phyloP scores from a whole-genome alignment of 495 filamentous ascomycete species.

The Tuber magnatum region DNA sequence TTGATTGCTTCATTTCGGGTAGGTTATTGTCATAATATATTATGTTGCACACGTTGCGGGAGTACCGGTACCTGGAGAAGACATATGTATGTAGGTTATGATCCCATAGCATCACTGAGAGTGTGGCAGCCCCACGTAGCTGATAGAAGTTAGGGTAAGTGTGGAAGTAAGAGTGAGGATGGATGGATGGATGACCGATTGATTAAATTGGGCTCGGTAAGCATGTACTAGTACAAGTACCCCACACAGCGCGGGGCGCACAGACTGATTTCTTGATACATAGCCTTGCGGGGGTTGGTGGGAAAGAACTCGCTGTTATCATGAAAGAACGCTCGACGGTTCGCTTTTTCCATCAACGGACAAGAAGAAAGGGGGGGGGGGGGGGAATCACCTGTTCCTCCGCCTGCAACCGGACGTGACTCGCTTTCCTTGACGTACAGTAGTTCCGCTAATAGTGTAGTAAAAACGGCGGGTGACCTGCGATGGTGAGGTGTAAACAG shows the following conservation, averaged over 20 bases:
- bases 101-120: neutral
- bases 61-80: neutral
- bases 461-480: slow-evolving; percentile 1
- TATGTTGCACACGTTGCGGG: neutral
- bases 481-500: neutral
- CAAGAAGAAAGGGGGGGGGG: neutral
- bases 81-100: neutral
- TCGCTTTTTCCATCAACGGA: neutral
- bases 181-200: neutral
- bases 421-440: neutral
- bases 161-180: neutral
- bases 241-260: neutral
- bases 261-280: neutral
- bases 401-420: neutral
- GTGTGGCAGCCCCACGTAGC: neutral
- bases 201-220: neutral
- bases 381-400: neutral
- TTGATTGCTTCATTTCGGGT: neutral
- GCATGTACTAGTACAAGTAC: no score
- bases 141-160: neutral
- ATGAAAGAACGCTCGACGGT: neutral
- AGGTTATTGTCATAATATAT: neutral
- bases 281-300: neutral
- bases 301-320: neutral
- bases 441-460: neutral